Base-by-base conservation (phyloP, 805 yeast genomes). In the Yamadazyma ubonensis region DNA sequence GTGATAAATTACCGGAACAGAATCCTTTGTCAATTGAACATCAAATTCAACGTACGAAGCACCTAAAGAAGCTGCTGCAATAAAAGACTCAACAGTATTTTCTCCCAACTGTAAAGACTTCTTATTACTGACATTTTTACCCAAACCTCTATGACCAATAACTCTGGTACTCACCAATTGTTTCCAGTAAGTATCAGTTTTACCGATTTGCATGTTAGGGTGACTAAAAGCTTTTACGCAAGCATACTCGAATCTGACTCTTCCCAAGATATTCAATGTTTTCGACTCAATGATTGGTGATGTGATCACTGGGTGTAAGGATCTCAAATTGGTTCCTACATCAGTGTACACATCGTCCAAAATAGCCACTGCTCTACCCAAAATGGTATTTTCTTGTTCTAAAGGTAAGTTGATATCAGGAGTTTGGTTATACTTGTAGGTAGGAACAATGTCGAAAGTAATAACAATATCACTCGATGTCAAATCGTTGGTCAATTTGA, bases 1-100 rank as follows among this genome's bases (percentile, higher is more conserved):
- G 60, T 91, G 98, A 55, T 91, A 91, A 20, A 91, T 85, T 5
- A 91, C 98, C 2, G 98, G 97, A 8, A 87, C 81, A 48, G 72
- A 71, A 59, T 91, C 98, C 56, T 89, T 88, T 11, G 98, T 91
- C 50, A 91, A 69, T 58, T 91, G 98, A 33, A 91, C 98, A 62
- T 91, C 98, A 58, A 91, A 91, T 63, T 91, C 98, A 38, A 91
- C 97, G 55, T 91, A 91, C 2, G 95, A 83, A 1, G 98, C 98
- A 29, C 98, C 98, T 49, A 91, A 68, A 2, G 95, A 88, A 0
- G 97, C 96, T 0, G 98, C 98, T 9, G 96, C 95, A 56, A 91
- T 85, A 53, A 91, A 91, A 0, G 96, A 86, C 53, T 91, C 96
- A 15, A 91, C 84, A 0, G 98, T 91, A 59, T 91, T 91, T 55